Conservation (phyloP, 2,329 filamentous ascomycete genomes). For the Fusarium miscanthi region DNA sequence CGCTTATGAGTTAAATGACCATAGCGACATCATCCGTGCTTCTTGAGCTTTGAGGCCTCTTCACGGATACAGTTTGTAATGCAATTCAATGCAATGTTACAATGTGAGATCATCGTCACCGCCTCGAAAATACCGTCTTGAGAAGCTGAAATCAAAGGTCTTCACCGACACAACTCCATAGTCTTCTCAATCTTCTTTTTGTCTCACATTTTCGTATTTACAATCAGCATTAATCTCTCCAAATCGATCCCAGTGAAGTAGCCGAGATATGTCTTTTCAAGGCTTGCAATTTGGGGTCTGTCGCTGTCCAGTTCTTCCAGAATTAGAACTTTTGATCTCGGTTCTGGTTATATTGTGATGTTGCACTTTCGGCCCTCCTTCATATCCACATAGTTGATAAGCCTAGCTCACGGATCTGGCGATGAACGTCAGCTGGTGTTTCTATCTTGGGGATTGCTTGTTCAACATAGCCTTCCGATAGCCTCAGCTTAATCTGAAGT, state of each 20-base stretch:
- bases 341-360: conserved; percentile 29
- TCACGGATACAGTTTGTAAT: background rate
- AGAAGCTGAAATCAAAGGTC: background rate
- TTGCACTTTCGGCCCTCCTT: conserved; percentile 12
- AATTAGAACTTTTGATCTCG: conserved; percentile 36
- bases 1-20: conserved; percentile 6
- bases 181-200: background rate
- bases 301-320: conserved; percentile 8
- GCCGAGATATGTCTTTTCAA: conserved; percentile 18
- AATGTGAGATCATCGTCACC: conserved; percentile 13
- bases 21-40: conserved; percentile 30
- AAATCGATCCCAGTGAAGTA: conserved; percentile 10
- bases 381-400: conserved; percentile 18
- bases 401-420: conserved; percentile 24
- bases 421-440: conserved; percentile 13
- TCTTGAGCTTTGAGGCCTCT: conserved; percentile 22
- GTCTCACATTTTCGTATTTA: background rate
- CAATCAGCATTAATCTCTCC: conserved; percentile 10
- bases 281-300: conserved; percentile 5
- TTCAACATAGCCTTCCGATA: conserved; percentile 10
- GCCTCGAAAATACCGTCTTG: conserved; percentile 5
- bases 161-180: conserved; percentile 9
- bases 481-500: conserved; percentile 1
- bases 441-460: conserved; percentile 24
- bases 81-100: conserved; percentile 4